Percentiles rank a stretch among this genome's conserved stretches.
phyloP scores from a whole-genome alignment of 306 rosid genomes.

The Prunus mongolica region DNA sequence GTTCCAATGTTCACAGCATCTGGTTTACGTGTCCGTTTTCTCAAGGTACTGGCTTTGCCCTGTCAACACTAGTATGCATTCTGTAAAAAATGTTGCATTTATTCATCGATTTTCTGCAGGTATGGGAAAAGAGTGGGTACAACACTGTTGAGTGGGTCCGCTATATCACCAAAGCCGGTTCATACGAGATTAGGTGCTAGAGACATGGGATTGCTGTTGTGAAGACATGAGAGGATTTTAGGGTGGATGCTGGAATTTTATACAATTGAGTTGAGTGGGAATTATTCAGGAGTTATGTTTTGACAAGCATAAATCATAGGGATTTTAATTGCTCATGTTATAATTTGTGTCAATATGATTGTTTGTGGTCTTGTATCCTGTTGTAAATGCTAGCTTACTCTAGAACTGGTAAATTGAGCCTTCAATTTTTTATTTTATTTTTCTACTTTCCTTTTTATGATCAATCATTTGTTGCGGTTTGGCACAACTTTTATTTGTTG shows the following conservation, averaged over 20 bases:
- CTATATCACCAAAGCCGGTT: constrained; percentile 91
- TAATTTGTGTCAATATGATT: constrained; percentile 8
- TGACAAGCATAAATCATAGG: background rate
- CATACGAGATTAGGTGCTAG: constrained; percentile 91
- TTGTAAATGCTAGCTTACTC: constrained; percentile 26
- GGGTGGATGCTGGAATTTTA: constrained; percentile 21
- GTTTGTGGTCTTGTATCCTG: constrained; percentile 15
- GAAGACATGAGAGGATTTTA: constrained; percentile 8
- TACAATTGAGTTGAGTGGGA: constrained; percentile 9
- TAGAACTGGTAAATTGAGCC: constrained; percentile 4
- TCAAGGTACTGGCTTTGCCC: constrained; percentile 50
- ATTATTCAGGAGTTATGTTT: background rate
- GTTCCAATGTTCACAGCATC: constrained; percentile 99
- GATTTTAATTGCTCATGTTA: background rate
- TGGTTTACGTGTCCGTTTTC: constrained; percentile 94
- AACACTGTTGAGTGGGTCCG: constrained; percentile 99
- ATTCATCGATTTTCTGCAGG: constrained; percentile 45
- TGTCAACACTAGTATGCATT: background rate
- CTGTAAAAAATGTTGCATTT: background rate
- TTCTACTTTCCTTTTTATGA: background rate
- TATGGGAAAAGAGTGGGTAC: constrained; percentile 99
- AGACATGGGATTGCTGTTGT: constrained; percentile 17
- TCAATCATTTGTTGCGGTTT: background rate
- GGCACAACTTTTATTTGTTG: background rate
- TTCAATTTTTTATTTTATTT: background rate